Evolutionary conservation across 106 monocot species (phyloP).

Genomic region (Triglochin maritima): DNA sequence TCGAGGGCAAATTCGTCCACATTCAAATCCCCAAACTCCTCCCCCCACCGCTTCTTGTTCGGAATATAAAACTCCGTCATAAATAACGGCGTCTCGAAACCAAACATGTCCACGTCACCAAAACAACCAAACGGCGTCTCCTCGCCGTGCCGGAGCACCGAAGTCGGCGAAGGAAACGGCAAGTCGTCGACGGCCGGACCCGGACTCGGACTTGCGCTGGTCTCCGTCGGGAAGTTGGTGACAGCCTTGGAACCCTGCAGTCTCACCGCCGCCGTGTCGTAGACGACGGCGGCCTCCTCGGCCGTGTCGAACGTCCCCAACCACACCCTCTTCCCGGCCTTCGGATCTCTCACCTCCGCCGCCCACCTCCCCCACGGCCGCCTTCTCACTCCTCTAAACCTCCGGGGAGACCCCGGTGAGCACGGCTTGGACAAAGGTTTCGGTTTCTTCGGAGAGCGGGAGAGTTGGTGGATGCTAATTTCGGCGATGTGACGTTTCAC

Average conservation of each 20-base stretch:
- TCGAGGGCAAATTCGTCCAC: conserved; percentile 15
- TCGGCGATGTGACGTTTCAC: conserved; percentile 34
- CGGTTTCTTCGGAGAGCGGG: neutral
- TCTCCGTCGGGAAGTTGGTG: conserved; percentile 28
- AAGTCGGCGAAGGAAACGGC: conserved; percentile 29
- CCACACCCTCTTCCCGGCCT: conserved; percentile 33
- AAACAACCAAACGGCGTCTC: conserved; percentile 4
- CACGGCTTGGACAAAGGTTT: neutral
- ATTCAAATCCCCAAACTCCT: conserved; percentile 29
- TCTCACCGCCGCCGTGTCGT: conserved; percentile 39
- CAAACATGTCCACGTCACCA: neutral
- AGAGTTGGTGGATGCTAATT: conserved; percentile 16
- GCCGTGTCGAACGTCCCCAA: conserved; percentile 65
- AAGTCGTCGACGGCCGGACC: neutral
- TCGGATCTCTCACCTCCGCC: conserved; percentile 60
- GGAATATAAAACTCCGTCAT: conserved; percentile 9
- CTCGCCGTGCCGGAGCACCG: conserved; percentile 27
- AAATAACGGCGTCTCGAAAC: conserved; percentile 14
- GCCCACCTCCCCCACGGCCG: conserved; percentile 44
- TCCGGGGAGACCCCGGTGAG: neutral
- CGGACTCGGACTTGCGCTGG: conserved; percentile 1
- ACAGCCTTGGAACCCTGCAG: conserved; percentile 36
- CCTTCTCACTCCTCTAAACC: conserved; percentile 19
- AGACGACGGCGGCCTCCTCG: conserved; percentile 49
- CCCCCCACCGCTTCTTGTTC: conserved; percentile 12